Evolutionary conservation across 2,329 filamentous ascomycete genomes (phyloP).

Genomic region (Trichoderma polysporum): DNA sequence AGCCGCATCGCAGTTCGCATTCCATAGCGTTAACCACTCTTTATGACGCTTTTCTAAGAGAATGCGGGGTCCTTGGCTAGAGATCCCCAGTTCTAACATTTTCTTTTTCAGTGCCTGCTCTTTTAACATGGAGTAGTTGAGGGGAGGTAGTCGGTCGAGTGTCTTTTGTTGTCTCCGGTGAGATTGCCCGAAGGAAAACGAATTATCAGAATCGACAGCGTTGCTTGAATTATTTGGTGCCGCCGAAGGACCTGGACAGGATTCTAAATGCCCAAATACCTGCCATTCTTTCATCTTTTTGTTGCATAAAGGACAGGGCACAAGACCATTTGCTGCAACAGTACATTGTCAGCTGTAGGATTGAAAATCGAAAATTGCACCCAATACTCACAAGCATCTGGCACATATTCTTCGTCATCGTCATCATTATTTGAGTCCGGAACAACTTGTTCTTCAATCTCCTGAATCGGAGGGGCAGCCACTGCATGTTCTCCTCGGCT

Average conservation of each 20-base stretch:
- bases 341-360: background rate
- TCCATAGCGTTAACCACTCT: conserved; percentile 95
- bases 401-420: conserved; percentile 32
- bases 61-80: conserved; percentile 63
- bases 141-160: conserved; percentile 68
- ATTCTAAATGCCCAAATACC: conserved; percentile 81
- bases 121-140: conserved; percentile 86
- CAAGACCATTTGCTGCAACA: conserved; percentile 66
- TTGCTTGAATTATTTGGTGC: background rate
- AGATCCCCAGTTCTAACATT: conserved; percentile 75
- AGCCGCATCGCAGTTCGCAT: conserved; percentile 89
- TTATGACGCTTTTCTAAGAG: conserved; percentile 78
- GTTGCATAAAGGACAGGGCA: conserved; percentile 79
- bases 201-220: background rate
- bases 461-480: conserved; percentile 22
- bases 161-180: conserved; percentile 36
- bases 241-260: conserved; percentile 46
- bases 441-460: conserved; percentile 24
- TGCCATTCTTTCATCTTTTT: conserved; percentile 74
- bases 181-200: conserved; percentile 24
- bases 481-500: conserved; percentile 35
- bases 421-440: conserved; percentile 23
- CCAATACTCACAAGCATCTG: conserved; percentile 32
- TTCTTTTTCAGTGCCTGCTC: conserved; percentile 78
- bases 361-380: too few relatives aligned